phyloP scores from a whole-genome alignment of 2,329 filamentous ascomycete species.

The Cucurbitaria berberidis region DNA sequence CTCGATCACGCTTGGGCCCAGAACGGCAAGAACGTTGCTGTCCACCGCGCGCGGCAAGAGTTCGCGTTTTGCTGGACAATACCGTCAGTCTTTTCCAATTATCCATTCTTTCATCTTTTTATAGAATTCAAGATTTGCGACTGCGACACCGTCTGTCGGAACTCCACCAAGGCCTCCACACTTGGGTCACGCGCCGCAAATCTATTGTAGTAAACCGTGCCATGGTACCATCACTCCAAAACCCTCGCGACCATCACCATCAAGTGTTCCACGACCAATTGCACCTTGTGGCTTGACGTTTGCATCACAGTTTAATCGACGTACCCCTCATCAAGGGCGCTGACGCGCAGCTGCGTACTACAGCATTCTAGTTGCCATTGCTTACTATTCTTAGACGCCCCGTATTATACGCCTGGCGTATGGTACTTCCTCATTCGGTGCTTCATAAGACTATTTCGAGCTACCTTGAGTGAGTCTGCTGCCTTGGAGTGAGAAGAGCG shows the following conservation, averaged over 20 bases:
- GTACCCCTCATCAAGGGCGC: constrained; percentile 2
- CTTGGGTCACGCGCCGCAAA: too few relatives aligned
- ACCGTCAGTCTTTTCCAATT: too few relatives aligned
- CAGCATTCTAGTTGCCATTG: constrained; percentile 15
- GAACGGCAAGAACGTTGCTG: constrained; percentile 11
- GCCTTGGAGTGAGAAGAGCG: constrained; percentile 19
- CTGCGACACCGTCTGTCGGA: too few relatives aligned
- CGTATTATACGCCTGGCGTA: constrained; percentile 1
- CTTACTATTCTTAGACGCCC: constrained; percentile 22
- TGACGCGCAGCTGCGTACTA: constrained; percentile 16
- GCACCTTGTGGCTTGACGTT: neutral
- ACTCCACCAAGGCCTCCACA: too few relatives aligned
- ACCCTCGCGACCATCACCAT: neutral
- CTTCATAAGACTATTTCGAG: constrained; percentile 7
- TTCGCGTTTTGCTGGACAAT: too few relatives aligned
- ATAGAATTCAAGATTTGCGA: too few relatives aligned
- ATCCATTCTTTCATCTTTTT: too few relatives aligned
- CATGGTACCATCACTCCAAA: neutral
- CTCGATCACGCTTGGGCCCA: constrained; percentile 13
- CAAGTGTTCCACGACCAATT: neutral
- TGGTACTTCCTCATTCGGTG: constrained; percentile 12
- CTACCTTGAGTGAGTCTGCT: neutral
- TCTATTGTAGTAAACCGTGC: too few relatives aligned
- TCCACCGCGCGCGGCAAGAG: neutral
- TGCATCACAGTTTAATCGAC: neutral